Evolutionary conservation across 805 yeast genomes (phyloP), one percentile per base, ranked within the genome.

Genomic region (Metschnikowia kunwiensis): DNA sequence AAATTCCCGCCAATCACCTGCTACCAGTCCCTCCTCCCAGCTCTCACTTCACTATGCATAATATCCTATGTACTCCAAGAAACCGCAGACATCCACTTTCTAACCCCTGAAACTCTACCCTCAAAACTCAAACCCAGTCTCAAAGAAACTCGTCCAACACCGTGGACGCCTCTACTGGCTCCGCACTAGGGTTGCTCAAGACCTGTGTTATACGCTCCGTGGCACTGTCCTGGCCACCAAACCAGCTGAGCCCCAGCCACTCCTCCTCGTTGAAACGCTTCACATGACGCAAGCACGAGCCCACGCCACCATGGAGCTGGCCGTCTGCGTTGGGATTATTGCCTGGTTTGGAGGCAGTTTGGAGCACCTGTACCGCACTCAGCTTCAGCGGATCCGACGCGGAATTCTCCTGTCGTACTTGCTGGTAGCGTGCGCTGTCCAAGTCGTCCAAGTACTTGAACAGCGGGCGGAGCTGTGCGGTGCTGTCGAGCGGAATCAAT

Each of bases 391-490:
- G 36, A 8, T 44, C 50, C 1, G 37, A 5, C 5, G 40, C 29
- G 9, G 65, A 56, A 5, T 60, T 48, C 26, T 70, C 72, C 30
- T 68, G 67, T 53, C 47, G 61, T 38, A 54, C 60, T 45, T 49
- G 67, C 38, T 42, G 64, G 36, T 51, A 68, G 64, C 67, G 72
- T 36, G 63, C 70, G 38, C 65, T 65, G 40, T 70, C 76, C 42
- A 61, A 54, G 44, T 72, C 78, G 55, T 88, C 95, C 27, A 88
- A 77, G 54, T 89, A 86, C 46, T 73, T 75, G 62, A 93, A 86
- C 49, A 75, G 74, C 2, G 97, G 93, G 47, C 96, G 73, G 42
- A 93, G 58, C 58, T 91, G 97, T 0, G 82, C 76, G 0, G 84
- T 76, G 14, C 78, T 70, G 23, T 77, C 74, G 1, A 89, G 68